Percentiles rank a stretch among this genome's conserved stretches.
phyloP scores from a whole-genome alignment of 805 yeast genomes.

The Komagataella mondaviorum region DNA sequence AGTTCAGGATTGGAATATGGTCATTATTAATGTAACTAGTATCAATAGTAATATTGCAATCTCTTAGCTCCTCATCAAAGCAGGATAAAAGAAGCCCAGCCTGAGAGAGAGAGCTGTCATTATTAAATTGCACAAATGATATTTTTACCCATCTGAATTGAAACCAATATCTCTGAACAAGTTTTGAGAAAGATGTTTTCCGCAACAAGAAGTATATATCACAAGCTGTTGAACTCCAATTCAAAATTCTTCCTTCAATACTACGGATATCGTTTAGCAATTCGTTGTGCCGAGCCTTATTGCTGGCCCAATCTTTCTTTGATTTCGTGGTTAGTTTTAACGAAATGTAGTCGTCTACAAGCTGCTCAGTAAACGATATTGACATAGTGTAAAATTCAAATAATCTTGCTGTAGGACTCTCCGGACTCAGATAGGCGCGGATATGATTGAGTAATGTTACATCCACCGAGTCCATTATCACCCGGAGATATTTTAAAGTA shows the following conservation, averaged over 20 bases:
- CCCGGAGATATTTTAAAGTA: conserved; percentile 9
- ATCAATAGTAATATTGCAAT: conserved; percentile 8
- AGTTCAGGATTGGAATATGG: conserved; percentile 42
- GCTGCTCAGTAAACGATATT: conserved; percentile 26
- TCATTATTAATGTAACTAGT: conserved; percentile 44
- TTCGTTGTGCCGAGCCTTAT: conserved; percentile 11
- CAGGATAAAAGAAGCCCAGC: conserved; percentile 13
- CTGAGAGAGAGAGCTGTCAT: conserved; percentile 18
- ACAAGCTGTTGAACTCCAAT: not conserved
- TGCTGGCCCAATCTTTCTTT: conserved; percentile 8
- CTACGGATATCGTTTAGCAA: conserved; percentile 3
- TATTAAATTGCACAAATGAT: conserved; percentile 26
- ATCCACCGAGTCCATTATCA: conserved; percentile 15
- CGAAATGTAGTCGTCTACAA: conserved; percentile 27
- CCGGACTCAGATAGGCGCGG: conserved; percentile 2
- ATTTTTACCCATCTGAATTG: conserved; percentile 37
- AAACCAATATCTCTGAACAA: conserved; percentile 5
- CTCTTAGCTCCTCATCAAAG: conserved; percentile 9
- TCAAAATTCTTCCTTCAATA: not conserved
- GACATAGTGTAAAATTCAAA: conserved; percentile 5
- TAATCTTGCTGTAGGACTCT: not conserved
- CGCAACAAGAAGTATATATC: not conserved
- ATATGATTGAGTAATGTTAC: conserved; percentile 7
- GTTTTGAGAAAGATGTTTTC: not conserved
- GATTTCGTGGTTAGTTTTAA: conserved; percentile 12